A percentile compares a stretch with the other conserved stretches of the same genome.
phyloP scores from a whole-genome alignment of 176 grass and related monocot genomes.

The Alopecurus myosuroides region DNA sequence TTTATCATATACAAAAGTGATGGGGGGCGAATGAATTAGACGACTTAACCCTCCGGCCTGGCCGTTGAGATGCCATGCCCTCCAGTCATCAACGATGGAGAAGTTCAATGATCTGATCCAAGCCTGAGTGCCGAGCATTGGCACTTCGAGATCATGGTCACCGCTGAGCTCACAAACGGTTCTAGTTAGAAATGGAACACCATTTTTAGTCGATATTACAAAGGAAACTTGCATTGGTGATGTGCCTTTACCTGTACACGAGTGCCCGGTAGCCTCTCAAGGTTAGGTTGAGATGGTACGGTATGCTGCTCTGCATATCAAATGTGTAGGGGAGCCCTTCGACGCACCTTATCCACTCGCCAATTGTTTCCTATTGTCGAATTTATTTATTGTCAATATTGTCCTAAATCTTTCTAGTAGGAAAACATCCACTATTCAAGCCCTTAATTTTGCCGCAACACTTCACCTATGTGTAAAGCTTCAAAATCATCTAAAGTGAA shows the following conservation, averaged over 20 bases:
- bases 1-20: neutral
- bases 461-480: neutral
- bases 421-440: neutral
- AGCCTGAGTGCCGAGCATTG: constrained; percentile 43
- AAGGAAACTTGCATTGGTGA: neutral
- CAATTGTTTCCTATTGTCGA: constrained; percentile 24
- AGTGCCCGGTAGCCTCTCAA: constrained; percentile 39
- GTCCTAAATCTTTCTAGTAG: neutral
- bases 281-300: constrained; percentile 42
- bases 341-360: constrained; percentile 45
- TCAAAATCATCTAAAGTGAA: neutral
- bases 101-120: constrained; percentile 61
- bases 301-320: constrained; percentile 35
- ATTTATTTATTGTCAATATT: neutral
- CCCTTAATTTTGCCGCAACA: neutral
- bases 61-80: constrained; percentile 53
- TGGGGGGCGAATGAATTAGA: neutral
- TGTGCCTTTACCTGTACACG: constrained; percentile 36
- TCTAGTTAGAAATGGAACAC: neutral
- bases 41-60: constrained; percentile 45
- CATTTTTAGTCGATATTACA: neutral
- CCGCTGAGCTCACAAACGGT: neutral
- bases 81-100: constrained; percentile 35
- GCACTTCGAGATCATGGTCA: constrained; percentile 35
- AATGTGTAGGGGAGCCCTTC: neutral